A percentile compares a stretch with the other conserved stretches of the same genome.
These are phyloP conservation scores for Salvia splendens DNA, from an alignment of 257 asterid genomes.

Conservation along the genomic window DNA sequence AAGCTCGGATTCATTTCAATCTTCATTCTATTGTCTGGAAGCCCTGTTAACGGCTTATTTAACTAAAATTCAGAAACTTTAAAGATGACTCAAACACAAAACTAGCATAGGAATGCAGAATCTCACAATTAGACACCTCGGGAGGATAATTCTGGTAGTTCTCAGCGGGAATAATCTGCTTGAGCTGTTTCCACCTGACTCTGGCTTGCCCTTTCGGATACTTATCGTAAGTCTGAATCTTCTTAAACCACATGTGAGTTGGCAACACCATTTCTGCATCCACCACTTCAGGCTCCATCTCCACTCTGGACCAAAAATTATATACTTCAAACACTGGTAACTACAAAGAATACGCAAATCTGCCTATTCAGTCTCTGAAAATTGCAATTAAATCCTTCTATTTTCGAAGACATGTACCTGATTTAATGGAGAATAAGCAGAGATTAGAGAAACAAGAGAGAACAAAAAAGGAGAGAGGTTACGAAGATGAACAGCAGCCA, in stretches of 20 bases:
- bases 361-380: no score
- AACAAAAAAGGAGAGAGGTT: no score
- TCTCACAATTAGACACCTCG: constrained; percentile 73
- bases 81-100: constrained; percentile 14
- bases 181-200: constrained; percentile 93
- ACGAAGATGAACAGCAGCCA: no score
- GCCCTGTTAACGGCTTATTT: background rate
- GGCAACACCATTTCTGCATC: constrained; percentile 88
- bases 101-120: background rate
- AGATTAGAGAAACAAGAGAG: no score
- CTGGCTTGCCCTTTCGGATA: constrained; percentile 93
- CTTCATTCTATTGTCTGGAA: constrained; percentile 5
- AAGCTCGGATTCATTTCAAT: constrained; percentile 10
- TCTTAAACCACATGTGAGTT: constrained; percentile 71
- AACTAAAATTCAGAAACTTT: background rate
- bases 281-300: constrained; percentile 81
- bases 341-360: background rate
- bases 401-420: no score
- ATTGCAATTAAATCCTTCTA: no score
- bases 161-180: constrained; percentile 86
- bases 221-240: constrained; percentile 84
- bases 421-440: no score
- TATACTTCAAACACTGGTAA: constrained; percentile 13
- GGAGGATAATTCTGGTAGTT: constrained; percentile 76
- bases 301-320: constrained; percentile 13